Evolutionary conservation across 257 asterid species (phyloP).

Genomic region (Verbascum thapsus): DNA sequence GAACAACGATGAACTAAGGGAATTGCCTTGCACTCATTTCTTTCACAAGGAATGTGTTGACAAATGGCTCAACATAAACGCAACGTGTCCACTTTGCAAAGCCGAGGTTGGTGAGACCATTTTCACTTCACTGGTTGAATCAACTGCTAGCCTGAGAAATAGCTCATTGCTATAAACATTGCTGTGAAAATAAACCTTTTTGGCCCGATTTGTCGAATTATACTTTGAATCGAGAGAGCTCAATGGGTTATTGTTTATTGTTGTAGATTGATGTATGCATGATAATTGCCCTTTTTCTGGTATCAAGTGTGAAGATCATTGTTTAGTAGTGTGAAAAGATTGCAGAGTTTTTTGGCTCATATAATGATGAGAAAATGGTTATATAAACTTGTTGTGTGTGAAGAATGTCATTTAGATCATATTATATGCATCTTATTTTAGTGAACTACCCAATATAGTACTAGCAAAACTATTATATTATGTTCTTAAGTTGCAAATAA

Average conservation of each 20-base stretch:
- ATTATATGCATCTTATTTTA: too few species aligned
- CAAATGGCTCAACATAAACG: conserved; percentile 76
- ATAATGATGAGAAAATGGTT: too few species aligned
- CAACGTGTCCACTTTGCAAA: conserved; percentile 78
- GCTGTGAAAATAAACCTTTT: background rate
- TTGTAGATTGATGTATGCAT: background rate
- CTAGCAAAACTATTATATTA: too few species aligned
- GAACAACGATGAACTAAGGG: conserved; percentile 72
- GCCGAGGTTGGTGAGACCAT: conserved; percentile 68
- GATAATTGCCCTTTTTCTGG: conserved; percentile 1
- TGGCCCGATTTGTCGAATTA: too few species aligned
- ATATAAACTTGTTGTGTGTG: too few species aligned
- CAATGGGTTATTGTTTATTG: background rate
- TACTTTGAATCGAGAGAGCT: background rate
- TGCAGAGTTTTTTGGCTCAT: too few species aligned
- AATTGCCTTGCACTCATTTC: conserved; percentile 68
- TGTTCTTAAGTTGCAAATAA: too few species aligned
- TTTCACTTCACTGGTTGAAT: conserved; percentile 48
- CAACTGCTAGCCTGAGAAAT: conserved; percentile 51
- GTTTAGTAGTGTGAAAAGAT: too few species aligned
- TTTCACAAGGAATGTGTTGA: conserved; percentile 79
- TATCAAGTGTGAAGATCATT: background rate
- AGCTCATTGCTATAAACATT: conserved; percentile 13
- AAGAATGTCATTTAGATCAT: too few species aligned
- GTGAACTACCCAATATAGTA: too few species aligned